A percentile compares a stretch with the other conserved stretches of the same genome.
Evolutionary conservation across 202 grass and related monocot species (phyloP).

Genomic region (Schoenoplectus tabernaemontani): DNA sequence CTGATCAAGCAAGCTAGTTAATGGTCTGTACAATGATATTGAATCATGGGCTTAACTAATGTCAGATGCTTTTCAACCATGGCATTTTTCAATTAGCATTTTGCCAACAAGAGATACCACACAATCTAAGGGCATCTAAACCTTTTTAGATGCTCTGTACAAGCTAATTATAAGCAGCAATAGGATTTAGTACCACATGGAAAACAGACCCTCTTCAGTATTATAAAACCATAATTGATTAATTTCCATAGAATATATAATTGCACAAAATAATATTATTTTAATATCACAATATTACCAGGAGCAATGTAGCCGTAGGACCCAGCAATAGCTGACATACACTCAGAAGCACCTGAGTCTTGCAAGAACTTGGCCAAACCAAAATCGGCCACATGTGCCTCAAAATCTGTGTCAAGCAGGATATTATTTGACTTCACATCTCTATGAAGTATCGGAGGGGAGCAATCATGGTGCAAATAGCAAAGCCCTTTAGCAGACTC

Average conservation of each 20-base stretch:
- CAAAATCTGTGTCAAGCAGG: constrained; percentile 64
- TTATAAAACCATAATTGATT: not conserved
- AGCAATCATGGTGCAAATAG: constrained; percentile 99
- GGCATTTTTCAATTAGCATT: not conserved
- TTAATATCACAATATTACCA: constrained; percentile 32
- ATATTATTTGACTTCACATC: constrained; percentile 99
- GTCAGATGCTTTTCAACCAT: not conserved
- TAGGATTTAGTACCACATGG: not conserved
- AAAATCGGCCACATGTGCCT: constrained; percentile 90
- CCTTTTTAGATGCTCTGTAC: not conserved
- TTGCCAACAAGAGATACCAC: not conserved
- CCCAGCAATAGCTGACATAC: constrained; percentile 96
- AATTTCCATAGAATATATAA: not conserved
- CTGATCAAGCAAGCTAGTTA: not conserved
- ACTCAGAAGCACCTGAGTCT: constrained; percentile 62
- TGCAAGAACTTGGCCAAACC: constrained; percentile 85
- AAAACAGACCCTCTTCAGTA: not conserved
- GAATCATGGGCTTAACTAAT: not conserved
- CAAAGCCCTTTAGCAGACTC: constrained; percentile 93
- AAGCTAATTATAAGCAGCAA: not conserved
- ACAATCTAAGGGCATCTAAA: not conserved
- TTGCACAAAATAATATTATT: not conserved
- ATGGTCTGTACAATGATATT: not conserved
- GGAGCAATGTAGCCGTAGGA: constrained; percentile 97
- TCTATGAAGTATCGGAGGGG: constrained; percentile 78